phyloP scores from a whole-genome alignment of 108 stramenopile genomes.

The Mayamaea pseudoterrestris region DNA sequence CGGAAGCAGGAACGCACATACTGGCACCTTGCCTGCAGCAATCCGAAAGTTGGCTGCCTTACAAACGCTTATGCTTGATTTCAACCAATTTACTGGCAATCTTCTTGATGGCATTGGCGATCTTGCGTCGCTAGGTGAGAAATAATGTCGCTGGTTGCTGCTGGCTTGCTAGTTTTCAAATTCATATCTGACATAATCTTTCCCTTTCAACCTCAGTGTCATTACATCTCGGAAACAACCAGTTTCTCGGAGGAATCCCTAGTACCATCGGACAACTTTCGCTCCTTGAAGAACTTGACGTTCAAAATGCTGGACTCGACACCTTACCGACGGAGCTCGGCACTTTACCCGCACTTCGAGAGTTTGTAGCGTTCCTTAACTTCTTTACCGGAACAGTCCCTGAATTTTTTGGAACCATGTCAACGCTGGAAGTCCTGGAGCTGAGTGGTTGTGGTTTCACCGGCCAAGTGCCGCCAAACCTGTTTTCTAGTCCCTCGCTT shows the following conservation, averaged over 20 bases:
- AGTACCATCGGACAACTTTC: conserved; percentile 29
- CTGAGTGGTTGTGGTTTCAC: not conserved
- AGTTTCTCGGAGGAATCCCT: conserved; percentile 49
- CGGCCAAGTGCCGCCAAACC: not conserved
- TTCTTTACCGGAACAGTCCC: conserved; percentile 1
- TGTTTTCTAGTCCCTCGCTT: not conserved
- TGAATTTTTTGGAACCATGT: not conserved
- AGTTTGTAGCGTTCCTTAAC: not conserved
- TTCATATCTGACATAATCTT: not conserved
- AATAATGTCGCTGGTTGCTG: not conserved
- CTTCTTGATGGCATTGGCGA: conserved; percentile 16
- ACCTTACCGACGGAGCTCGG: not conserved
- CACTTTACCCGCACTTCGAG: not conserved
- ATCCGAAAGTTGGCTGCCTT: conserved; percentile 12
- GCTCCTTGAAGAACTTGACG: conserved; percentile 13
- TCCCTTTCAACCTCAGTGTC: conserved; percentile 11
- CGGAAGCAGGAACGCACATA: not conserved
- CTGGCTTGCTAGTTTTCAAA: not conserved
- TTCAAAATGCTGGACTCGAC: not conserved
- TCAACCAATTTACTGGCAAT: conserved; percentile 26
- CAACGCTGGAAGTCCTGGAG: not conserved
- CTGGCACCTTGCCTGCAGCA: conserved; percentile 3
- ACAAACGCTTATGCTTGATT: conserved; percentile 12
- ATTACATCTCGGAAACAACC: conserved; percentile 26
- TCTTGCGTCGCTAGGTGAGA: conserved; percentile 17